These are phyloP conservation scores for Sporisorium graminicola DNA, from an alignment of 1,284 basidiomycete genomes.

Conservation along the genomic window DNA sequence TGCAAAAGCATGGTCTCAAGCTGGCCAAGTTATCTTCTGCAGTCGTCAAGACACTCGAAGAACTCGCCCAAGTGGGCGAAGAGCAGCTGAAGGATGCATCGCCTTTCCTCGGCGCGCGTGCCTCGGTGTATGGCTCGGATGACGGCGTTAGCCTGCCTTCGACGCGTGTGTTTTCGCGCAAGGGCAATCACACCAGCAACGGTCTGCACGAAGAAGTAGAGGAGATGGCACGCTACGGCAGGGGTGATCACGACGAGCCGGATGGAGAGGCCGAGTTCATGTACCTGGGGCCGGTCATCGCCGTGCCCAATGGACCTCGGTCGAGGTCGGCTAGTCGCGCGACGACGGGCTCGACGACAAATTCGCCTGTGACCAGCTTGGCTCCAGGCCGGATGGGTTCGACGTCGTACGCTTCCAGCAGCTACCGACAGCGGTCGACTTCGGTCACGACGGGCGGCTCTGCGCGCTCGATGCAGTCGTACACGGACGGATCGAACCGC, in stretches of 20 bases:
- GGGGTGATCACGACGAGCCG: slow-evolving; percentile 12
- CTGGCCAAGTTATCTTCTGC: slow-evolving; percentile 24
- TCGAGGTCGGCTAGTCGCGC: slow-evolving; percentile 31
- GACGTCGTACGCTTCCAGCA: slow-evolving; percentile 14
- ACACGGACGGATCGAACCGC: slow-evolving; percentile 21
- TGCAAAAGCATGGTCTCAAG: slow-evolving; percentile 12
- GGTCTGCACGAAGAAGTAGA: slow-evolving; percentile 47
- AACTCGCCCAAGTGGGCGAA: slow-evolving; percentile 45
- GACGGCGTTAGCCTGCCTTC: slow-evolving; percentile 38
- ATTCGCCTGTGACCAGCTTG: slow-evolving; percentile 42
- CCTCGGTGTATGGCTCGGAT: slow-evolving; percentile 53
- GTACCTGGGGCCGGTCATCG: slow-evolving; percentile 61
- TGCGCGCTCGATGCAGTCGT: slow-evolving; percentile 36
- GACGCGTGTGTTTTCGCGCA: slow-evolving; percentile 40
- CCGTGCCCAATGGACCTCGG: slow-evolving; percentile 58
- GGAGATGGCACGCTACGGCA: slow-evolving; percentile 33
- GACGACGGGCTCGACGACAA: slow-evolving; percentile 18
- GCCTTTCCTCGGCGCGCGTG: slow-evolving; percentile 53
- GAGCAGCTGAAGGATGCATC: slow-evolving; percentile 48
- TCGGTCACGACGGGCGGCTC: slow-evolving; percentile 57
- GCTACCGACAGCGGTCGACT: slow-evolving; percentile 47
- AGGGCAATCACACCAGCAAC: slow-evolving; percentile 35
- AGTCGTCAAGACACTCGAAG: slow-evolving; percentile 29
- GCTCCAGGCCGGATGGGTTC: slow-evolving; percentile 23
- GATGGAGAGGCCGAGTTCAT: slow-evolving; percentile 55